phyloP scores from a whole-genome alignment of 1,139 yeast species.

The Blastobotrys apis region DNA sequence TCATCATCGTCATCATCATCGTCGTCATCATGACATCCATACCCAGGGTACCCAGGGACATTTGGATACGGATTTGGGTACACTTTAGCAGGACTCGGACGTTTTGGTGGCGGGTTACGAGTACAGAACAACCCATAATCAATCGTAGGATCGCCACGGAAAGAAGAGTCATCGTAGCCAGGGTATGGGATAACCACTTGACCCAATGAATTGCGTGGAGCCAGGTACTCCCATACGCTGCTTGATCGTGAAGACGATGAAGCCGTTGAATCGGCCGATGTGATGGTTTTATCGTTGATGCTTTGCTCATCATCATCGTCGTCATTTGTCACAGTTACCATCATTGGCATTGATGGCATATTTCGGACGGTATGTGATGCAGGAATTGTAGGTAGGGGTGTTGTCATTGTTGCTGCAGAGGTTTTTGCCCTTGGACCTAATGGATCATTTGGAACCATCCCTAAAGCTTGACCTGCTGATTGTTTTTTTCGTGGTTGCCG shows the following conservation, averaged over 20 bases:
- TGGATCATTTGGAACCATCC: no score
- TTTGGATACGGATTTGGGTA: constrained; percentile 9
- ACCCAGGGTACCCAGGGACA: constrained; percentile 11
- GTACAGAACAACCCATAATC: constrained; percentile 1
- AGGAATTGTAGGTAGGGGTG: no score
- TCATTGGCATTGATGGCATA: no score
- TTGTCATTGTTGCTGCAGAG: no score
- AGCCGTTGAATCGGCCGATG: neutral
- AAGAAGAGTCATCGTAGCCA: neutral
- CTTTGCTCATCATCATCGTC: no score
- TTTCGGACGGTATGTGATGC: no score
- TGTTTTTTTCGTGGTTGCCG: no score
- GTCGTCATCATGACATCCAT: constrained; percentile 6
- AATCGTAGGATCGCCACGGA: constrained; percentile 5
- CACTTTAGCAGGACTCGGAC: neutral
- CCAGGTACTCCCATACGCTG: constrained; percentile 1
- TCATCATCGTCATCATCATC: neutral
- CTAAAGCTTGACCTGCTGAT: no score
- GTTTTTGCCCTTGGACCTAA: no score
- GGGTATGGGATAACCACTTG: constrained; percentile 10
- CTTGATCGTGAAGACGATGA: constrained; percentile 1
- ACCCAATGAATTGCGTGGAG: constrained; percentile 5
- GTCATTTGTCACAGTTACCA: no score
- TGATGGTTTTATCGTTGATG: no score
- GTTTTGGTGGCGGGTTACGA: constrained; percentile 9